A percentile compares a stretch with the other conserved stretches of the same genome.
These are phyloP conservation scores for Aphanomyces euteiches DNA, from an alignment of 352 stramenopile species.

Conservation along the genomic window DNA sequence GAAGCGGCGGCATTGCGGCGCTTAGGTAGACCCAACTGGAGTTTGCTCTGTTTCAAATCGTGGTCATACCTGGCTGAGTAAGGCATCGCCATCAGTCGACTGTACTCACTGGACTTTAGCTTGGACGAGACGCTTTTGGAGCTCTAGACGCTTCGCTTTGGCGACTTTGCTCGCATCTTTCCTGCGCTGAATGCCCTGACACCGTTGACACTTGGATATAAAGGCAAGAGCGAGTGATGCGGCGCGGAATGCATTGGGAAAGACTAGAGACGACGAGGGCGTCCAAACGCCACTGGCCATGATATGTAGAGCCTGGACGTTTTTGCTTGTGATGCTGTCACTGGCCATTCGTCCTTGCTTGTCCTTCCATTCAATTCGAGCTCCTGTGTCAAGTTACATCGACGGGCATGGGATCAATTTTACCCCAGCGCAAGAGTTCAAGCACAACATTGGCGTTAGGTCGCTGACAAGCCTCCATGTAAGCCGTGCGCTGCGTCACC, in stretches of 20 bases:
- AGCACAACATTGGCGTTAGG: constrained; percentile 42
- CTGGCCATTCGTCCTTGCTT: constrained; percentile 47
- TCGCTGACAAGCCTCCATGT: constrained; percentile 60
- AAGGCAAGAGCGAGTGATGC: constrained; percentile 42
- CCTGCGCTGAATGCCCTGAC: constrained; percentile 28
- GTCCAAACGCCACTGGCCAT: constrained; percentile 43
- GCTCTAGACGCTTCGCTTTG: constrained; percentile 32
- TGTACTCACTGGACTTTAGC: constrained; percentile 55
- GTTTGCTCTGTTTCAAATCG: constrained; percentile 10
- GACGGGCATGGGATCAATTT: not conserved
- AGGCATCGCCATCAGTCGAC: not conserved
- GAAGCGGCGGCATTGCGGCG: not conserved
- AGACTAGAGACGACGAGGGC: constrained; percentile 40
- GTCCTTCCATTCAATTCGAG: constrained; percentile 43
- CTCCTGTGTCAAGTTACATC: constrained; percentile 33
- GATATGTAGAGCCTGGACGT: constrained; percentile 34
- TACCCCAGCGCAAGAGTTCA: constrained; percentile 59
- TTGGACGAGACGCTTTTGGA: constrained; percentile 47
- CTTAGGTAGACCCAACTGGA: not conserved
- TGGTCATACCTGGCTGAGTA: constrained; percentile 19
- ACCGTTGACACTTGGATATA: constrained; percentile 41
- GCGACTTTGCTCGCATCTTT: constrained; percentile 37
- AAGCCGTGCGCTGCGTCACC: constrained; percentile 49
- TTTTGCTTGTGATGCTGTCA: constrained; percentile 41
- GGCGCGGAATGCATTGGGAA: constrained; percentile 46